Conservation (phyloP, 352 stramenopile genomes). For the Phytophthora agathidicida region DNA sequence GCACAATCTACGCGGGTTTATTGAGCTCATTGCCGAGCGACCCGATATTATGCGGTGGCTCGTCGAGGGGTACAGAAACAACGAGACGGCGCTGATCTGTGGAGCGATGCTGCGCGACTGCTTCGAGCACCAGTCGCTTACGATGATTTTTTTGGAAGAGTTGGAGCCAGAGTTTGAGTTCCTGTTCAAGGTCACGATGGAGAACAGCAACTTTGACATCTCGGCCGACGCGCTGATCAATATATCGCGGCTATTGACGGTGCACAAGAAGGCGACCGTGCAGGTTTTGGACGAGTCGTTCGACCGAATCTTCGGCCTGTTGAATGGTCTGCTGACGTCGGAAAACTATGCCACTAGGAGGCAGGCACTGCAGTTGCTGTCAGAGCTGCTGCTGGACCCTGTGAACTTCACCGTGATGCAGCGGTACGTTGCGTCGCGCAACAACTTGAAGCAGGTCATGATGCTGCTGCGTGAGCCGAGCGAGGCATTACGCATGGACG, state of each 20-base stretch:
- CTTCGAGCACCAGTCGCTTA: slow-evolving; percentile 69
- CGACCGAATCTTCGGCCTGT: slow-evolving; percentile 68
- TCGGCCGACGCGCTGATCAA: slow-evolving; percentile 85
- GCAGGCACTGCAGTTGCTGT: slow-evolving; percentile 73
- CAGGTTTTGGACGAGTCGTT: slow-evolving; percentile 59
- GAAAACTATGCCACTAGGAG: slow-evolving; percentile 80
- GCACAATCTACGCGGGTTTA: slow-evolving; percentile 69
- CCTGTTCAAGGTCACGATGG: slow-evolving; percentile 75
- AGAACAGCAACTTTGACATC: slow-evolving; percentile 85
- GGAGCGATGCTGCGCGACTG: slow-evolving; percentile 84
- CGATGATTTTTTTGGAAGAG: slow-evolving; percentile 65
- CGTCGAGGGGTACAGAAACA: slow-evolving; percentile 76
- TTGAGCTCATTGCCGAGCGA: slow-evolving; percentile 61
- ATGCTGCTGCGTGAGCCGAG: slow-evolving; percentile 76
- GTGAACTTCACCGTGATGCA: slow-evolving; percentile 84
- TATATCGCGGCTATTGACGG: slow-evolving; percentile 71
- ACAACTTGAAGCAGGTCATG: slow-evolving; percentile 82
- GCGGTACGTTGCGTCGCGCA: slow-evolving; percentile 70
- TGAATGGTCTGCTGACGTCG: slow-evolving; percentile 67
- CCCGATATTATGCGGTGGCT: slow-evolving; percentile 78
- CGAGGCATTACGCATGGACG: slow-evolving; percentile 79
- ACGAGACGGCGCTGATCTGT: slow-evolving; percentile 75
- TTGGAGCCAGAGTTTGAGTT: slow-evolving; percentile 69
- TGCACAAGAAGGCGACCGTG: slow-evolving; percentile 66
- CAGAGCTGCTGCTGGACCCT: slow-evolving; percentile 75